Percentiles rank a stretch among this genome's conserved stretches.
Conservation (phyloP, 2,329 filamentous ascomycete genomes). For the Trichoderma sp. region DNA sequence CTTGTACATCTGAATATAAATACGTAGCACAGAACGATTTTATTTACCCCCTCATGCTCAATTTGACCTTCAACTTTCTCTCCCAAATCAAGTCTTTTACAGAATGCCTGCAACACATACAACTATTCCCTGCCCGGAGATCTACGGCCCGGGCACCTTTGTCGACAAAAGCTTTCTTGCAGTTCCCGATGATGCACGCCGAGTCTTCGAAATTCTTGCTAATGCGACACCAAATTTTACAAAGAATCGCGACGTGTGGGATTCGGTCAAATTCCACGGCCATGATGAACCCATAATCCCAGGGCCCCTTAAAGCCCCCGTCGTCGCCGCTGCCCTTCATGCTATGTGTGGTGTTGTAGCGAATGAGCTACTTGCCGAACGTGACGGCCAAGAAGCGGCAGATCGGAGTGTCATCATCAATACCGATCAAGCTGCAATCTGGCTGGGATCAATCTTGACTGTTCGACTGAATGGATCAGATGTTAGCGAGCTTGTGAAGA, state of each 20-base stretch:
- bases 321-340: neutral
- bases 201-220: neutral
- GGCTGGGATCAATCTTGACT: neutral
- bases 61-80: neutral
- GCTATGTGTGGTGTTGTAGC: neutral
- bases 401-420: neutral
- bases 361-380: neutral
- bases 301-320: neutral
- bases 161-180: neutral
- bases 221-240: neutral
- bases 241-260: neutral
- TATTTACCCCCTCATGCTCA: neutral
- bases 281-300: neutral
- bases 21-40: neutral
- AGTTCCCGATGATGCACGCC: neutral
- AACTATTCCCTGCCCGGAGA: neutral
- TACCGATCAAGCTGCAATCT: neutral
- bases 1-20: neutral
- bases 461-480: neutral
- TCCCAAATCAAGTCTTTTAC: neutral
- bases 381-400: neutral
- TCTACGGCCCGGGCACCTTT: neutral
- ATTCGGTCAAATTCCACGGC: neutral
- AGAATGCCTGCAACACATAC: neutral
- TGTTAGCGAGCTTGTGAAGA: neutral